Evolutionary conservation across 2,329 filamentous ascomycete species (phyloP), one percentile per base, ranked within the genome.

Genomic region (Ophiostoma populinum): DNA sequence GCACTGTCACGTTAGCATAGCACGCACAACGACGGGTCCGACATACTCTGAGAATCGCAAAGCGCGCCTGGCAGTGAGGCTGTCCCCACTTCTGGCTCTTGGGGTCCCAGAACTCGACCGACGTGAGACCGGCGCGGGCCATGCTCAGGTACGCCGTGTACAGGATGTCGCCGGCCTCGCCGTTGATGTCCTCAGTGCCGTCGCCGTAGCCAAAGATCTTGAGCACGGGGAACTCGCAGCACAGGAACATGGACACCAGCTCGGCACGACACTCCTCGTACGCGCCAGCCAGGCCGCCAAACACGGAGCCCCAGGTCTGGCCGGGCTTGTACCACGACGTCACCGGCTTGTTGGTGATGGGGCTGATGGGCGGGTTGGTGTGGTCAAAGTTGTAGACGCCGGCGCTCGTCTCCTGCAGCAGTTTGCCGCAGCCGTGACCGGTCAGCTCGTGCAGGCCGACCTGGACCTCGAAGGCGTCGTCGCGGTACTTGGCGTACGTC

Each of bases 261-360:
- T 95, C 87, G 5, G 87, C 87, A 37, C 87, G 75, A 54, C 87
- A 95, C 56, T 95, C 87, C 43, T 95, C 87, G 49, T 93, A 94
- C 12, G 77, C 81, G 4, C 79, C 82, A 24, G 86, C 83, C 43
- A 92, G 72, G 41, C 80, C 72, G 18, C 86, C 85, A 50, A 95
- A 95, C 0, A 93, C 82, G 5, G 77, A 83, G 37, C 82, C 80
- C 86, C 86, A 95, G 0, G 87, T 95, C 56, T 94, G 82, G 3
- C 85, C 85, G 3, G 83, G 83, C 56, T 90, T 92, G 62, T 95
- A 95, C 75, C 80, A 94, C 1, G 78, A 82, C 2, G 69, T 70
- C 32, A 94, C 65, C 1, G 80, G 80, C 55, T 87, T 77, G 41
- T 71, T 65, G 5, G 74, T 81, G 26, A 94, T 56, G 1, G 86